These are phyloP conservation scores for Hanseniaspora occidentalis DNA, from an alignment of 805 yeast species.

Conservation along the genomic window DNA sequence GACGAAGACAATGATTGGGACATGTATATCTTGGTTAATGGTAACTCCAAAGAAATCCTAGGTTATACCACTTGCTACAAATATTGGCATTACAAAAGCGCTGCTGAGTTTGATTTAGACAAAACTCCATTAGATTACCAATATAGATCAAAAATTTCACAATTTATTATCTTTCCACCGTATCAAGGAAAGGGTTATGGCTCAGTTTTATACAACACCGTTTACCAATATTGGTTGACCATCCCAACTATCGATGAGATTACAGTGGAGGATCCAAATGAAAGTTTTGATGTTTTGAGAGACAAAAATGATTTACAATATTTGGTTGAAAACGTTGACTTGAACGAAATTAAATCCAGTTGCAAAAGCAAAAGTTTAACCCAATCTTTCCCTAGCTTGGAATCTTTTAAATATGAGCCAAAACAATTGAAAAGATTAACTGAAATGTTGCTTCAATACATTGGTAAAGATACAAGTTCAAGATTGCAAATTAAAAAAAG, in stretches of 20 bases:
- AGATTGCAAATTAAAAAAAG: constrained; percentile 62
- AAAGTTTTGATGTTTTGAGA: constrained; percentile 79
- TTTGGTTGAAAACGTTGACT: constrained; percentile 20
- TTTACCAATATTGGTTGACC: constrained; percentile 42
- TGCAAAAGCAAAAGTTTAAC: constrained; percentile 16
- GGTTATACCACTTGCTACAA: constrained; percentile 81
- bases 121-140: constrained; percentile 17
- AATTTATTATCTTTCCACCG: constrained; percentile 75
- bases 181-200: constrained; percentile 71
- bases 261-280: constrained; percentile 91
- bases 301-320: constrained; percentile 66
- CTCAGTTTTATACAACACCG: constrained; percentile 41
- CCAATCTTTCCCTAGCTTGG: constrained; percentile 10
- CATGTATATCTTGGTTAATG: constrained; percentile 39
- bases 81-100: constrained; percentile 64
- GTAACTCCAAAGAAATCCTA: constrained; percentile 32
- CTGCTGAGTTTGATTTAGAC: constrained; percentile 35
- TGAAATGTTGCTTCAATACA: constrained; percentile 53
- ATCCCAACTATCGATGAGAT: constrained; percentile 51
- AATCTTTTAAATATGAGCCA: constrained; percentile 46
- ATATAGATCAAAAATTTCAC: constrained; percentile 68
- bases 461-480: constrained; percentile 24
- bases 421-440: constrained; percentile 67
- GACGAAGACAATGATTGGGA: constrained; percentile 71
- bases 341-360: constrained; percentile 1